Evolutionary conservation across 768 basidiomycete species (phyloP).

Genomic region (Rhodocollybia butyracea): DNA sequence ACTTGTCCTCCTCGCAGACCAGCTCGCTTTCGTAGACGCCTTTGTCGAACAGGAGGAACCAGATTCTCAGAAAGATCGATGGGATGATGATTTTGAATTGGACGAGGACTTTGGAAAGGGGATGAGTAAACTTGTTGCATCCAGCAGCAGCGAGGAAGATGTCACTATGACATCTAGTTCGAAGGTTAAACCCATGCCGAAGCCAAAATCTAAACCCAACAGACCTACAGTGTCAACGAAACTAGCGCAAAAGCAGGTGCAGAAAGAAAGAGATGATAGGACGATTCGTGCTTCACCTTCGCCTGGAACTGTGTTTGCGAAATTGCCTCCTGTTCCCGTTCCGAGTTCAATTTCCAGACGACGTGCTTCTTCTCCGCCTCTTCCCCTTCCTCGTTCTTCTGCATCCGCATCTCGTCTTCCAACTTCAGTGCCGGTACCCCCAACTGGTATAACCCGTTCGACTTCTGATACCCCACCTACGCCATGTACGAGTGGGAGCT

Average conservation of each 20-base stretch:
- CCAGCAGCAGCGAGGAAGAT: neutral
- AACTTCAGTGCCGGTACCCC: too few species aligned
- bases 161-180: neutral
- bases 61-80: constrained; percentile 56
- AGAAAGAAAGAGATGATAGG: constrained; percentile 2
- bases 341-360: neutral
- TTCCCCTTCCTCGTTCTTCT: neutral
- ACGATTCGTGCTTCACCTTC: constrained; percentile 2
- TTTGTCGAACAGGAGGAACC: constrained; percentile 79
- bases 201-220: too few species aligned
- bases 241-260: too few species aligned
- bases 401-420: neutral
- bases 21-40: constrained; percentile 20
- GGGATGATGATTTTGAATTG: constrained; percentile 96
- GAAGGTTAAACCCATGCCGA: neutral
- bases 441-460: constrained; percentile 35
- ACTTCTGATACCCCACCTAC: neutral
- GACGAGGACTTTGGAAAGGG: neutral
- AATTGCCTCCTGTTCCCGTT: neutral
- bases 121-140: constrained; percentile 2
- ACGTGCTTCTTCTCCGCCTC: neutral
- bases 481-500: too few species aligned
- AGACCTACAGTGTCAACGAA: too few species aligned
- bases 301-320: too few species aligned
- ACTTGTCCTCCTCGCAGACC: neutral